These are phyloP conservation scores for Annulohypoxylon maeteangense DNA, from an alignment of 495 filamentous ascomycete genomes.

Conservation along the genomic window DNA sequence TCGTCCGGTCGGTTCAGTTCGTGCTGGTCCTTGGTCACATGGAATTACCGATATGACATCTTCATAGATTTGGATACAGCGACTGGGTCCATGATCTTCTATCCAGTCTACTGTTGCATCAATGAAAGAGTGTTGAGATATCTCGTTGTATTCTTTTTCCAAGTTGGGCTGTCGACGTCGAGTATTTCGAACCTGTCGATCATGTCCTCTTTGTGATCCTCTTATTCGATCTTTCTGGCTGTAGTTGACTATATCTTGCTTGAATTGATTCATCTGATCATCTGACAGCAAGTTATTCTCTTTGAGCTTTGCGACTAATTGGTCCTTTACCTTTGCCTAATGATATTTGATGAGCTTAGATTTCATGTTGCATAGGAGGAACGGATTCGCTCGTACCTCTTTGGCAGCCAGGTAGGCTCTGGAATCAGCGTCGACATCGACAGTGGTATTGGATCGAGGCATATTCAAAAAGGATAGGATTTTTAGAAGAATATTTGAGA, in stretches of 20 bases:
- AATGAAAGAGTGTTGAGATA: neutral
- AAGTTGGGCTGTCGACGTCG: constrained; percentile 1
- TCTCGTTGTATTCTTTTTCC: neutral
- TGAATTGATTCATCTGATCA: constrained; percentile 10
- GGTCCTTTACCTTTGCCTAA: constrained; percentile 5
- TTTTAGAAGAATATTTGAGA: neutral
- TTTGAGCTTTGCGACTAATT: constrained; percentile 22
- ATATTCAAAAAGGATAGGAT: neutral
- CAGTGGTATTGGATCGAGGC: neutral
- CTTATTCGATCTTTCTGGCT: neutral
- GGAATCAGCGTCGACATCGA: too few species aligned
- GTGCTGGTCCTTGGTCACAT: neutral
- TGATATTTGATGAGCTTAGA: neutral
- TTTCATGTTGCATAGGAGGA: neutral
- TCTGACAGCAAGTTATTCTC: constrained; percentile 15
- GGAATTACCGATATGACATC: constrained; percentile 17
- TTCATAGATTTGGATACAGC: constrained; percentile 24
- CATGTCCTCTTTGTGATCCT: too few species aligned
- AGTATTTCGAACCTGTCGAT: too few species aligned
- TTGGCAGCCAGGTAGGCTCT: neutral
- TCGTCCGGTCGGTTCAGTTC: neutral
- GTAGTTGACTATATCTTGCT: neutral
- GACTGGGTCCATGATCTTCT: constrained; percentile 2
- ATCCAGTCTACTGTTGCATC: neutral
- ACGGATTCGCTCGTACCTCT: neutral